Conservation (phyloP, 176 grass and related monocot genomes). For the Ampelocalamus luodianensis region DNA sequence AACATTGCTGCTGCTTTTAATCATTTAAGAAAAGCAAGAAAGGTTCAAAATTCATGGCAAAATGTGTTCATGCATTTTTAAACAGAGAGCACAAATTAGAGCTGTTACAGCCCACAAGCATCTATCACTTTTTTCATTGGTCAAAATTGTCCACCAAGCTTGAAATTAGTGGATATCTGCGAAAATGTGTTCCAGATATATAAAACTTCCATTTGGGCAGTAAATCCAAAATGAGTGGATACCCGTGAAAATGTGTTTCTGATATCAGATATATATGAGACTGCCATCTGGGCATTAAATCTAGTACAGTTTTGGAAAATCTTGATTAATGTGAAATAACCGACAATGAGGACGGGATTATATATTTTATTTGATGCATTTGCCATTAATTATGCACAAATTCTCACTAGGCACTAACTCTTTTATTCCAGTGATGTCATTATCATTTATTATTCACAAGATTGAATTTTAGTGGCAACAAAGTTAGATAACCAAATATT, state of each 20-base stretch:
- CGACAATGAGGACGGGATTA: not conserved
- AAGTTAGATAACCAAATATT: not conserved
- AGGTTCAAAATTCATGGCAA: too few species aligned
- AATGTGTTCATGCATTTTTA: too few species aligned
- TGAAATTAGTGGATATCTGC: too few species aligned
- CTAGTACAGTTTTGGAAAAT: not conserved
- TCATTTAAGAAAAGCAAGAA: too few species aligned
- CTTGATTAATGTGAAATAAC: not conserved
- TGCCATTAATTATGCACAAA: not conserved
- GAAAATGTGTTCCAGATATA: too few species aligned
- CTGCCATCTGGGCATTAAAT: not conserved
- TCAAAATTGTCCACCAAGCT: too few species aligned
- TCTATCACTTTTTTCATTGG: too few species aligned
- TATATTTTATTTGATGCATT: conserved; percentile 4
- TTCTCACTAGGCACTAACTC: not conserved
- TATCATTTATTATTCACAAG: not conserved
- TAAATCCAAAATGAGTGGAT: too few species aligned
- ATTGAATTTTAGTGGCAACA: conserved; percentile 7
- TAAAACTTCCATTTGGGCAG: too few species aligned
- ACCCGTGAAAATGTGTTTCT: not conserved
- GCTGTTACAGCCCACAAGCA: too few species aligned
- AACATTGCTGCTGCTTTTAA: too few species aligned
- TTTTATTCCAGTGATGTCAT: not conserved
- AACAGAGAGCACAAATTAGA: too few species aligned
- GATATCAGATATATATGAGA: not conserved